Percentiles rank a stretch among this genome's conserved stretches.
These are phyloP conservation scores for Exophiala xenobiotica DNA, from an alignment of 2,329 filamentous ascomycete genomes.

Conservation along the genomic window DNA sequence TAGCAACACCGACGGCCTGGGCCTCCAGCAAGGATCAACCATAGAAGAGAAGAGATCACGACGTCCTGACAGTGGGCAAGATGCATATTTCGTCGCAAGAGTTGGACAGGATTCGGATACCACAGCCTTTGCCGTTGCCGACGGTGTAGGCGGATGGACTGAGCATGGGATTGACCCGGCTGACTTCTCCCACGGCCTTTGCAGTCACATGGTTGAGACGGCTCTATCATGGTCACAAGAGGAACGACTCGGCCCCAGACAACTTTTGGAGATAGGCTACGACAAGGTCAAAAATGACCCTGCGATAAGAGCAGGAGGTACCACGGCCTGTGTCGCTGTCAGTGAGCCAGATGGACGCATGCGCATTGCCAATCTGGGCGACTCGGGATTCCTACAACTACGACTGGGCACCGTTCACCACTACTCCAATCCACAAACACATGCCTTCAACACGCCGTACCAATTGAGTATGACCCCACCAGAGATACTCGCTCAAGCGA, in stretches of 20 bases:
- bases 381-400: slow-evolving; percentile 88
- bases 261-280: slow-evolving; percentile 80
- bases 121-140: slow-evolving; percentile 84
- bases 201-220: slow-evolving; percentile 83
- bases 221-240: slow-evolving; percentile 58
- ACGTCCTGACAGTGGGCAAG: slow-evolving; percentile 80
- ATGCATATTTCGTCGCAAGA: slow-evolving; percentile 89
- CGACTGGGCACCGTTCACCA: slow-evolving; percentile 81
- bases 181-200: slow-evolving; percentile 91
- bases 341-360: slow-evolving; percentile 70
- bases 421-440: slow-evolving; percentile 82
- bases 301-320: slow-evolving; percentile 76
- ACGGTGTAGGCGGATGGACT: slow-evolving; percentile 94
- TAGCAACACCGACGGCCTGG: slow-evolving; percentile 37
- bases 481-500: slow-evolving; percentile 73
- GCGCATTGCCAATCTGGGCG: slow-evolving; percentile 90
- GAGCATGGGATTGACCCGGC: slow-evolving; percentile 91
- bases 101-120: slow-evolving; percentile 69
- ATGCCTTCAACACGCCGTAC: slow-evolving; percentile 96
- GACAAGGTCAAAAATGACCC: slow-evolving; percentile 74
- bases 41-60: slow-evolving; percentile 59
- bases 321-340: slow-evolving; percentile 86
- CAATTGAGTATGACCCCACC: slow-evolving; percentile 87
- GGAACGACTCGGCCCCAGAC: slow-evolving; percentile 56
- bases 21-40: slow-evolving; percentile 36